Evolutionary conservation across 345 rosid genomes (phyloP), one percentile per base, ranked within the genome.

Genomic region (Psidium guajava): DNA sequence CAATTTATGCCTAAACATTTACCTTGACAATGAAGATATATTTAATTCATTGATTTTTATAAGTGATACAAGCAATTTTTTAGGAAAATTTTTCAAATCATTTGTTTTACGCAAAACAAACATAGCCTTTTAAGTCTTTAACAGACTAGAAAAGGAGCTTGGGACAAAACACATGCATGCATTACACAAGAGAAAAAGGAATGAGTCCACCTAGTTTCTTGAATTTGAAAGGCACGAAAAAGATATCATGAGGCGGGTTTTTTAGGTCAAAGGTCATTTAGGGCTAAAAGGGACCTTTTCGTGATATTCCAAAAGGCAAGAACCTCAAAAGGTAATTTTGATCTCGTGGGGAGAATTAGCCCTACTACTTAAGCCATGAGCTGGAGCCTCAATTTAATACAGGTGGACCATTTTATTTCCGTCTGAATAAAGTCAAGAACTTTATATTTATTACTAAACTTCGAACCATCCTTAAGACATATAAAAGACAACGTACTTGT

Each of bases 231-330:
- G 80, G 80, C 75, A 36, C 73, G 13, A 28, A 36, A 42, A 44
- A 36, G 80, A 18, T 36, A 21, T 36, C 1, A 69, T 4, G 10
- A 20, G 47, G 80, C 80, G 25, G 18, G 47, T 20, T 5, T 69
- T 18, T 69, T 8, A 20, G 80, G 80, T 69, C 47, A 36, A 36
- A 69, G 50, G 82, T 44, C 58, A 24, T 44, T 50, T 90, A 88
- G 89, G 89, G 92, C 88, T 91, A 86, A 94, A 95, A 94, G 73
- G 93, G 94, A 93, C 93, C 95, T 95, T 96, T 96, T 89, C 53
- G 94, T 87, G 86, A 91, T 87, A 89, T 87, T 90, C 87, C 89
- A 84, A 87, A 91, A 91, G 89, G 86, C 81, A 83, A 52, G 89
- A 85, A 88, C 88, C 91, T 90, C 92, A 91, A 55, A 86, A 85